Evolutionary conservation across 2,329 filamentous ascomycete species (phyloP), one percentile per base, ranked within the genome.

Genomic region (Penicillium palitans): DNA sequence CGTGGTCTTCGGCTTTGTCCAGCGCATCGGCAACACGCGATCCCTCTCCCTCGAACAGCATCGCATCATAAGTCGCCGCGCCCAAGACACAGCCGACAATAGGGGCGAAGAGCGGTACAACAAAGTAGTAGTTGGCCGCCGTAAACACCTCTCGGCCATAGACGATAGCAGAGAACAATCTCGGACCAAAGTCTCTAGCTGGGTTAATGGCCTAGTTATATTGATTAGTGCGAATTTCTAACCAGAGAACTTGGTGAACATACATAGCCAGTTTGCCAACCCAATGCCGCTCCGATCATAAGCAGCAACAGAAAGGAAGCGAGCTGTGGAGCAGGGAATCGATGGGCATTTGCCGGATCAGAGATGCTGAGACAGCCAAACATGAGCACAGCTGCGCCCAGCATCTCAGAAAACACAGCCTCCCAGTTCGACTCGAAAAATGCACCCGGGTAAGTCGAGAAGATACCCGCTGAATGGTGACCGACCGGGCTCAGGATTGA

Each of bases 181-280:
- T 61, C 1, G 70, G 70, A 1, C 70, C 70, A 46, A 72, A 69
- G 56, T 72, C 70, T 60, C 70, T 54, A 2, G 70, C 69, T 5
- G 70, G 70, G 52, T 72, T 72, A 19, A 72, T 65, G 24, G 70
- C 69, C 70, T 72, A 45, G 3, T 8, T 29, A 35, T 29, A 42
- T 55, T 45, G 35, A 42, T 56, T 45, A 62, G 52, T 33, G 55
- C n/a, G 1, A 29, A 3, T 25, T 17, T 17, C 21, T 41, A 13
- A 33, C 2, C 2, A 12, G 8, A 13, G 21, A 9, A 27, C 3
- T 0, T 13, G 4, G 12, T 47, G 27, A 41, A 68, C 69, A 5
- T 72, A 72, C 70, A 39, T 72, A 73, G 40, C 70, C 70, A 7
- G 70, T 72, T 61, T 72, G 68, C 70, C 70, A 72, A n/a, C 70